Evolutionary conservation across 2,329 filamentous ascomycete species (phyloP).

Genomic region (Leptographium lundbergii): DNA sequence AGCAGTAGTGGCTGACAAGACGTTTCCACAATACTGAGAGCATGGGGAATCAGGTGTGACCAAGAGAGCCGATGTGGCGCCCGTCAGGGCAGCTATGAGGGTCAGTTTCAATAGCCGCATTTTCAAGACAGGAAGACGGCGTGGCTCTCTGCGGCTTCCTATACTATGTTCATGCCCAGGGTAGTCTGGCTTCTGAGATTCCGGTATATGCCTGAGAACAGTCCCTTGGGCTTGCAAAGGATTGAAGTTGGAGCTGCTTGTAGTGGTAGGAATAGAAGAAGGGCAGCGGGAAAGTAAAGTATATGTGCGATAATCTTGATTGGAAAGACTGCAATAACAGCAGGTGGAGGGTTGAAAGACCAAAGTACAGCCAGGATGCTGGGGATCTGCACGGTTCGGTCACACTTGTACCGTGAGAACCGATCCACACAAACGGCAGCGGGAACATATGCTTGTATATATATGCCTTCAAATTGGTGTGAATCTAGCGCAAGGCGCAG

Average conservation of each 20-base stretch:
- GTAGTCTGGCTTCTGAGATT: no score
- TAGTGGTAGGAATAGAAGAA: neutral
- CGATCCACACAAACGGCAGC: neutral
- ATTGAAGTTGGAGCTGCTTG: neutral
- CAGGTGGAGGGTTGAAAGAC: neutral
- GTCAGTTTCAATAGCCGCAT: constrained; percentile 9
- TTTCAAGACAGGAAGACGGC: neutral
- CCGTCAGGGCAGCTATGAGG: constrained; percentile 10
- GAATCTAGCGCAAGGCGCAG: neutral
- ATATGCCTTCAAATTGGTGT: neutral
- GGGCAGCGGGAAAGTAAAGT: no score
- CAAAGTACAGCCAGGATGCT: neutral
- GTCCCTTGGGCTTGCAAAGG: neutral
- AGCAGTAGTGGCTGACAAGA: constrained; percentile 29
- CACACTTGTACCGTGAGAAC: neutral
- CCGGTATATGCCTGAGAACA: neutral
- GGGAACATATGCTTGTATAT: neutral
- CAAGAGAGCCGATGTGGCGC: constrained; percentile 22
- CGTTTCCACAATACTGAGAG: constrained; percentile 38
- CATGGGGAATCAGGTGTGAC: constrained; percentile 37
- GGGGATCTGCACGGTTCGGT: neutral
- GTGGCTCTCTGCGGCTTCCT: neutral
- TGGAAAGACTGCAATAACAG: no score
- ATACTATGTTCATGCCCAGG: neutral
- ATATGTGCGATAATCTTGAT: neutral